A percentile compares a stretch with the other conserved stretches of the same genome.
phyloP scores from a whole-genome alignment of 1,284 basidiomycete genomes.

The Ceratobasidium theobromae region DNA sequence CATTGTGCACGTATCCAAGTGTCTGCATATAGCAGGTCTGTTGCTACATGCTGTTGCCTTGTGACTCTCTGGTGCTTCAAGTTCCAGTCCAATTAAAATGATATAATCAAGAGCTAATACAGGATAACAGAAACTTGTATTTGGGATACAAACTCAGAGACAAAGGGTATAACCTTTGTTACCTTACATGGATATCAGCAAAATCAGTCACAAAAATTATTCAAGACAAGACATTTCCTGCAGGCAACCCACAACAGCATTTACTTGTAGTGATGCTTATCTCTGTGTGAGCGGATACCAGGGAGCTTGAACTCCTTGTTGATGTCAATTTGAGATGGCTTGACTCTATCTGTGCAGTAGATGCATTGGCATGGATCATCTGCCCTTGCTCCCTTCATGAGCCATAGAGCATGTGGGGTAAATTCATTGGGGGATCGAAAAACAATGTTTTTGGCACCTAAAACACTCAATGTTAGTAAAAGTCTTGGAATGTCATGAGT shows the following conservation, averaged over 20 bases:
- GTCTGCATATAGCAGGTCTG: no score
- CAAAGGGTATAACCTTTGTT: no score
- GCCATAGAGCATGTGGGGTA: constrained; percentile 6
- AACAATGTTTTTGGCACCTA: background rate
- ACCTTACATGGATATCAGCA: background rate
- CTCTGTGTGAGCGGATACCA: background rate
- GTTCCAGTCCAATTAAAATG: no score
- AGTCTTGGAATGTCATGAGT: no score
- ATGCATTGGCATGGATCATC: background rate
- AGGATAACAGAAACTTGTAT: no score
- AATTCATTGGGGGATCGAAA: constrained; percentile 28
- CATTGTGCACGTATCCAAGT: no score
- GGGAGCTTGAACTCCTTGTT: background rate
- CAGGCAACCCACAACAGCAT: background rate
- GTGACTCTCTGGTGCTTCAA: no score
- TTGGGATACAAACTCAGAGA: no score
- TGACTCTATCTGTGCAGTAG: background rate
- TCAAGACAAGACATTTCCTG: no score
- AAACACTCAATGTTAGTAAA: background rate
- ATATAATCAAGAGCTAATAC: no score
- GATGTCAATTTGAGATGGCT: background rate
- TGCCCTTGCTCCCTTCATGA: background rate
- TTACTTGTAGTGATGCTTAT: background rate
- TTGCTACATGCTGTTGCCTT: no score
- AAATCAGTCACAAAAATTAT: background rate